Percentiles rank a stretch among this genome's conserved stretches.
Conservation (phyloP, 2,329 filamentous ascomycete genomes). For the Metarhizium anisopliae region DNA sequence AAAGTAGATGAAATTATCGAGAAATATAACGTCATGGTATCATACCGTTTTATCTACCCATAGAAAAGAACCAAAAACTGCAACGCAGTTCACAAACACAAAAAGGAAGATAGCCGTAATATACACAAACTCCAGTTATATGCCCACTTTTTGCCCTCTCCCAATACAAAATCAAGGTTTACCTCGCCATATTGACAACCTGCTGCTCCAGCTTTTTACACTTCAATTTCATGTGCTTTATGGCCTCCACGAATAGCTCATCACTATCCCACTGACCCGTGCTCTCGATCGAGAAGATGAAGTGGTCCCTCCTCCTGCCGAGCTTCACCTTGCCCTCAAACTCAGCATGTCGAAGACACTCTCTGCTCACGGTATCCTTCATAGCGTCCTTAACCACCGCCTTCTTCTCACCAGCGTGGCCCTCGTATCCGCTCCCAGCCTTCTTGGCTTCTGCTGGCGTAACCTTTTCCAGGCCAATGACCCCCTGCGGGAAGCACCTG, state of each 20-base stretch:
- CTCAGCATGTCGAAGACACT: conserved; percentile 83
- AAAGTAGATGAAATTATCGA: not conserved
- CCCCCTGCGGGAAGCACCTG: conserved; percentile 79
- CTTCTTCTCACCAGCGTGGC: conserved; percentile 70
- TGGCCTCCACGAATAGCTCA: conserved; percentile 81
- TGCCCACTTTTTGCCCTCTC: not conserved
- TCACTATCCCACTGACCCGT: conserved; percentile 93
- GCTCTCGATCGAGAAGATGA: conserved; percentile 94
- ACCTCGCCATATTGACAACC: conserved; percentile 55
- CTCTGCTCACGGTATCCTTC: conserved; percentile 90
- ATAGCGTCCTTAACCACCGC: conserved; percentile 83
- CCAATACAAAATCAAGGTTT: conserved; percentile 8
- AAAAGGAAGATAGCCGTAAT: conserved; percentile 9
- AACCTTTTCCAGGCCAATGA: conserved; percentile 71
- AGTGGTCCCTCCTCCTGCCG: conserved; percentile 84
- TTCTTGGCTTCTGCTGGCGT: conserved; percentile 55
- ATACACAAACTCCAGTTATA: conserved; percentile 4
- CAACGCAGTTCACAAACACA: conserved; percentile 3
- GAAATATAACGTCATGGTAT: conserved; percentile 20
- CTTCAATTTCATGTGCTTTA: conserved; percentile 80
- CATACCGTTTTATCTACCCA: conserved; percentile 22
- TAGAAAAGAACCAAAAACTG: not conserved
- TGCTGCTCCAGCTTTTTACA: conserved; percentile 65
- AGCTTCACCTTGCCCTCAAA: conserved; percentile 95
- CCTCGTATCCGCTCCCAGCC: conserved; percentile 58